Evolutionary conservation across 116 monocot species (phyloP).

Genomic region (Zostera marina): DNA sequence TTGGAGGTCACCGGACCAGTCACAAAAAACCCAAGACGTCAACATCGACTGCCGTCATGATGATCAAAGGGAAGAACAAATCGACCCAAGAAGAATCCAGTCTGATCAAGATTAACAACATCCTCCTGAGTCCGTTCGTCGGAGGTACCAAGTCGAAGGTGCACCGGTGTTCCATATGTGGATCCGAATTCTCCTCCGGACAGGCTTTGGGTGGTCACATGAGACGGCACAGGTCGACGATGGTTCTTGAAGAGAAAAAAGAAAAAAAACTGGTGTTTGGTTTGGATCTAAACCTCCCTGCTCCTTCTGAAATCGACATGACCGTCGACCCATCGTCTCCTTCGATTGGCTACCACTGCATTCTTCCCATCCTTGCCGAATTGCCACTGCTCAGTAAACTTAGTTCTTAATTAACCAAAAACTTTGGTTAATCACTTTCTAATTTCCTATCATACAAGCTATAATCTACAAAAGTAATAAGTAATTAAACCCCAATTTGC

Average conservation of each 20-base stretch:
- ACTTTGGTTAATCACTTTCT: too few relatives aligned
- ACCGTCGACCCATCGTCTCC: too few relatives aligned
- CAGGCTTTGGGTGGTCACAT: constrained; percentile 55
- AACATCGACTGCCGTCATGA: background rate
- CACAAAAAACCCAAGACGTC: constrained; percentile 45
- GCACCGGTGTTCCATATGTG: constrained; percentile 44
- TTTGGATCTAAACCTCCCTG: constrained; percentile 81
- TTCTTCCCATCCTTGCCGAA: too few relatives aligned
- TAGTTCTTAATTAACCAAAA: too few relatives aligned
- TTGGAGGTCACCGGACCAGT: constrained; percentile 77
- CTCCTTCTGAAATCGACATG: constrained; percentile 48
- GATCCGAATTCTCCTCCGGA: constrained; percentile 36
- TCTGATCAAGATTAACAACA: background rate
- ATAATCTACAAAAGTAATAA: too few relatives aligned
- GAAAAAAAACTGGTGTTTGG: constrained; percentile 1
- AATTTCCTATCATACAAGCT: too few relatives aligned
- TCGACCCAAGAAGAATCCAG: background rate
- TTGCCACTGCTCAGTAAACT: too few relatives aligned
- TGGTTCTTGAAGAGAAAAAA: constrained; percentile 10
- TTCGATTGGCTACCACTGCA: too few relatives aligned
- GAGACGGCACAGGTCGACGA: constrained; percentile 34
- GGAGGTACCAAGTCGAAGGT: constrained; percentile 7
- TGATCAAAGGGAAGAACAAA: background rate
- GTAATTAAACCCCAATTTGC: too few relatives aligned
- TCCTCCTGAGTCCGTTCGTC: background rate